Evolutionary conservation across 495 filamentous ascomycete species (phyloP).

Genomic region (Hypoxylon cercidicola): DNA sequence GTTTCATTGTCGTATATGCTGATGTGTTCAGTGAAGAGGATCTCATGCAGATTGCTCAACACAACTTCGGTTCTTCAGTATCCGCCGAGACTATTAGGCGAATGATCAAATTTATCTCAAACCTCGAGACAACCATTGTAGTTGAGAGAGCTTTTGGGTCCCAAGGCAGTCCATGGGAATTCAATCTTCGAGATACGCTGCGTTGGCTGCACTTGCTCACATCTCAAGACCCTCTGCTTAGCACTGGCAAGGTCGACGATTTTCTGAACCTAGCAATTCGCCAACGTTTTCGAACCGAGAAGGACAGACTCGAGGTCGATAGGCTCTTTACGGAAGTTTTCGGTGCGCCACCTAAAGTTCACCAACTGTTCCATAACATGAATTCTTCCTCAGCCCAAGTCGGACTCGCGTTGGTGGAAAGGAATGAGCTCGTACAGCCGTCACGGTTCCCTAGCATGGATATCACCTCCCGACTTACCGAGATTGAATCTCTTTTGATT

Average conservation of each 20-base stretch:
- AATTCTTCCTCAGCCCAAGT: constrained; percentile 69
- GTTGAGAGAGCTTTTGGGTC: constrained; percentile 73
- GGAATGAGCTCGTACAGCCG: constrained; percentile 67
- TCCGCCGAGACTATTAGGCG: constrained; percentile 63
- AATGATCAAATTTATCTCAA: constrained; percentile 83
- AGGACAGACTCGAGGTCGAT: constrained; percentile 71
- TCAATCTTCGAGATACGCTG: constrained; percentile 92
- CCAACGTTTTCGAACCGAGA: constrained; percentile 82
- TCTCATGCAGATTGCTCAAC: constrained; percentile 80
- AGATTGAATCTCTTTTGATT: constrained; percentile 86
- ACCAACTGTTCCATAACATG: constrained; percentile 72
- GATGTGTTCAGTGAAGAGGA: constrained; percentile 86
- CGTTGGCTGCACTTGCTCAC: constrained; percentile 85
- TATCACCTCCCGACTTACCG: constrained; percentile 66
- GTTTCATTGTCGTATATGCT: constrained; percentile 97
- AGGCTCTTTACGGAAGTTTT: constrained; percentile 66
- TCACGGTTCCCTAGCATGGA: constrained; percentile 65
- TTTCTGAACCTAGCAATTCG: constrained; percentile 85
- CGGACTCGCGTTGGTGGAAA: constrained; percentile 74
- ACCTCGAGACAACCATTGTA: constrained; percentile 75
- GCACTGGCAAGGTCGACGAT: constrained; percentile 65
- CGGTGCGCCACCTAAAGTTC: constrained; percentile 51
- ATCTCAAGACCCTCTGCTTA: constrained; percentile 64
- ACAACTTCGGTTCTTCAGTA: constrained; percentile 71
- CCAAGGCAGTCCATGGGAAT: constrained; percentile 94